Percentiles rank a stretch among this genome's conserved stretches.
These are phyloP conservation scores for Fusarium keratoplasticum DNA, from an alignment of 2,329 filamentous ascomycete species.

Conservation along the genomic window DNA sequence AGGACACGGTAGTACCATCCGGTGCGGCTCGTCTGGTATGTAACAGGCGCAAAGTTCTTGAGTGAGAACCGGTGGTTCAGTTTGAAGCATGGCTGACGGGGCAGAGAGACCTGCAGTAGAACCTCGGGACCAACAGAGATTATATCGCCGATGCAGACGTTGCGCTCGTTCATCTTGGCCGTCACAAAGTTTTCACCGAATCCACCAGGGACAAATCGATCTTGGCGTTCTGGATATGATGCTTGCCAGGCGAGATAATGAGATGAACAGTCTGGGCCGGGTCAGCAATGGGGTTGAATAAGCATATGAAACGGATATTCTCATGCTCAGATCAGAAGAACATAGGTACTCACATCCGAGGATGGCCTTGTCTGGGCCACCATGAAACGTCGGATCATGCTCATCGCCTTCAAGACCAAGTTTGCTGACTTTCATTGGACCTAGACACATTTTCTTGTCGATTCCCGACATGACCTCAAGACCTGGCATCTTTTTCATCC, in stretches of 20 bases:
- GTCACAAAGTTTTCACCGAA: constrained; percentile 76
- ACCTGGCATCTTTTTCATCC: constrained; percentile 65
- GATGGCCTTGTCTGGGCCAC: constrained; percentile 72
- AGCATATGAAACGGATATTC: neutral
- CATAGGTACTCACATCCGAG: constrained; percentile 60
- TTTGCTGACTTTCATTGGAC: constrained; percentile 58
- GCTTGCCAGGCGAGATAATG: neutral
- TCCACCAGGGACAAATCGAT: constrained; percentile 56
- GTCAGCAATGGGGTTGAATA: neutral
- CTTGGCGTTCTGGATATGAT: neutral
- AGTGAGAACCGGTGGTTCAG: constrained; percentile 75
- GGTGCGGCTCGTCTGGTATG: constrained; percentile 67
- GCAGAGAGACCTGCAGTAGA: constrained; percentile 69
- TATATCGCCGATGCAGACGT: constrained; percentile 73
- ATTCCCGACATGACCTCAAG: constrained; percentile 67
- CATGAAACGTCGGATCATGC: constrained; percentile 71
- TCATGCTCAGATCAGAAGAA: neutral
- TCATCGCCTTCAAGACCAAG: constrained; percentile 69
- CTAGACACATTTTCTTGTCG: constrained; percentile 60
- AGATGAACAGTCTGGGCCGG: neutral
- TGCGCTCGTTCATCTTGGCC: constrained; percentile 69
- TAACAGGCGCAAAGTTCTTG: constrained; percentile 69
- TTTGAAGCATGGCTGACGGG: constrained; percentile 75
- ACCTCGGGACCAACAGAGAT: constrained; percentile 63
- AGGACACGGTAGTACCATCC: constrained; percentile 76